Conservation (phyloP, 2,329 filamentous ascomycete genomes). For the Zymoseptoria tritici region DNA sequence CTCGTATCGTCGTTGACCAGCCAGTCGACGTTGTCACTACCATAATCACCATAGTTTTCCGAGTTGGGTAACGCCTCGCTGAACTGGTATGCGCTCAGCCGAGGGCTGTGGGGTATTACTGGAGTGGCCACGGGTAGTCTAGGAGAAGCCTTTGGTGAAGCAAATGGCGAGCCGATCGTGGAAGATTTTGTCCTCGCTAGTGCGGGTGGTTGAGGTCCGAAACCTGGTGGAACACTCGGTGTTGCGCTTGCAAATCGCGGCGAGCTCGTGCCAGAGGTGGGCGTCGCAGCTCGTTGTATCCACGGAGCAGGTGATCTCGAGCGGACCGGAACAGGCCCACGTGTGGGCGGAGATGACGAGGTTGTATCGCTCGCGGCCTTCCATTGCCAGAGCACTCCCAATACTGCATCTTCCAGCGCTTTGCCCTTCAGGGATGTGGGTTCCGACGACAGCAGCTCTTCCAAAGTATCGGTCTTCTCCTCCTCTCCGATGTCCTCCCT, state of each 20-base stretch:
- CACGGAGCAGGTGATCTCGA: constrained; percentile 88
- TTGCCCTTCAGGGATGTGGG: constrained; percentile 63
- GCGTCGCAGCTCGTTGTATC: constrained; percentile 67
- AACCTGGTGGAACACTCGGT: constrained; percentile 76
- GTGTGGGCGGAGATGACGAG: constrained; percentile 73
- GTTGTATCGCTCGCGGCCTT: constrained; percentile 53
- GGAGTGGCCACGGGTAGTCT: constrained; percentile 84
- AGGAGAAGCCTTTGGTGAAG: constrained; percentile 86
- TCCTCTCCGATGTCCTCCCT: constrained; percentile 83
- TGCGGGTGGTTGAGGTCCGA: constrained; percentile 61
- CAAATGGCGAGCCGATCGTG: constrained; percentile 74
- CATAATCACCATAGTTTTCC: constrained; percentile 84
- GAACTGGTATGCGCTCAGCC: constrained; percentile 90
- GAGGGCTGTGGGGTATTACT: constrained; percentile 87
- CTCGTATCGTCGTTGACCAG: constrained; percentile 76
- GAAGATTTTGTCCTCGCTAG: constrained; percentile 70
- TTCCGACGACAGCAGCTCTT: constrained; percentile 74
- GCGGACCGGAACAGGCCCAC: constrained; percentile 74
- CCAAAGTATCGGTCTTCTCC: constrained; percentile 86
- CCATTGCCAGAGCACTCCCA: constrained; percentile 85
- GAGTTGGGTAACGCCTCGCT: constrained; percentile 72
- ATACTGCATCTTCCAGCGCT: constrained; percentile 77
- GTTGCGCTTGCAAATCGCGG: constrained; percentile 69
- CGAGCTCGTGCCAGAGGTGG: constrained; percentile 70
- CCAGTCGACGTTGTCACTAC: constrained; percentile 95